A percentile compares a stretch with the other conserved stretches of the same genome.
Conservation (phyloP, 2,329 filamentous ascomycete species). For the Trichoderma gracile region DNA sequence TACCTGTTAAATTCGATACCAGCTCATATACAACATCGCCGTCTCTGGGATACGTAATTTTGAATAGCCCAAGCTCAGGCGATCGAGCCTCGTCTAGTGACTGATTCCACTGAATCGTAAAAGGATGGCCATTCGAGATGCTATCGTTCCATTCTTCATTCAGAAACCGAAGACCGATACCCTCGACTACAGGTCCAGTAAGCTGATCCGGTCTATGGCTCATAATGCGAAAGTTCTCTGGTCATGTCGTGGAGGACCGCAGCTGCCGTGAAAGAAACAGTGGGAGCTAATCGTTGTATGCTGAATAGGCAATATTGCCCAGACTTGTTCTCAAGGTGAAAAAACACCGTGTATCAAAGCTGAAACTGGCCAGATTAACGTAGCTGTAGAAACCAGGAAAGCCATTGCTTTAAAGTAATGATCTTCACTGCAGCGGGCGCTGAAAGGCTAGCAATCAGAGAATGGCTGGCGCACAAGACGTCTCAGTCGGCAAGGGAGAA, state of each 20-base stretch:
- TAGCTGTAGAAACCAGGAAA: slow-evolving; percentile 20
- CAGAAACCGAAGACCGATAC: slow-evolving; percentile 36
- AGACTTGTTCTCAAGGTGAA: neutral
- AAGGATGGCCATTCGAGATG: slow-evolving; percentile 37
- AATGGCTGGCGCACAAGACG: slow-evolving; percentile 27
- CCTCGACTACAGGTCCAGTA: slow-evolving; percentile 27
- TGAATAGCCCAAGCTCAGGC: slow-evolving; percentile 36
- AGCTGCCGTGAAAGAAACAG: neutral
- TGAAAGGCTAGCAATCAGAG: slow-evolving; percentile 4
- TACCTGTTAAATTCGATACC: slow-evolving; percentile 37
- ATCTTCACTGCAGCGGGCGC: slow-evolving; percentile 6
- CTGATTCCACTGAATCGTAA: slow-evolving; percentile 38
- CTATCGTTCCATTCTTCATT: slow-evolving; percentile 41
- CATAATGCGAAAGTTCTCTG: slow-evolving; percentile 11
- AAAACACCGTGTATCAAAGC: neutral
- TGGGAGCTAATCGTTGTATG: neutral
- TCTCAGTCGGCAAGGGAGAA: slow-evolving; percentile 36
- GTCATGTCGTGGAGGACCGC: slow-evolving; percentile 8
- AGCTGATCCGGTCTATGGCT: slow-evolving; percentile 14
- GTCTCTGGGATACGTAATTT: slow-evolving; percentile 36
- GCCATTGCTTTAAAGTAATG: slow-evolving; percentile 24
- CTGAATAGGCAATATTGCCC: neutral
- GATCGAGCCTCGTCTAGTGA: slow-evolving; percentile 26
- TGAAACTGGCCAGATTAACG: slow-evolving; percentile 20
- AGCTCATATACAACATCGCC: slow-evolving; percentile 36